Conservation (phyloP, 257 asterid genomes). For the Prunella vulgaris region DNA sequence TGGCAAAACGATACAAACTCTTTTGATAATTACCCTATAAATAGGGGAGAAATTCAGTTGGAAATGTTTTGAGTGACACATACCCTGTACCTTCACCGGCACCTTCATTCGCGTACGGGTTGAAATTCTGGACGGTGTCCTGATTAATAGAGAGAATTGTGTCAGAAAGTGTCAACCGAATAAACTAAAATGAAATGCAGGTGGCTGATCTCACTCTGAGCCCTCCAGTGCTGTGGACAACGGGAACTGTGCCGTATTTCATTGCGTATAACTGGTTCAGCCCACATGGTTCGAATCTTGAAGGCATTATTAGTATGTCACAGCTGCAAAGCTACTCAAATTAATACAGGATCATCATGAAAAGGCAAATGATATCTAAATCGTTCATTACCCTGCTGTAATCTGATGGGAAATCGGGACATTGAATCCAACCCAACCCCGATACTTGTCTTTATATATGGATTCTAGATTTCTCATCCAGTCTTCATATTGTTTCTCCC, state of each 20-base stretch:
- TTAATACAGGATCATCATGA: background rate
- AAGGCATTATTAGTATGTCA: slow-evolving; percentile 89
- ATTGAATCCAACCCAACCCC: slow-evolving; percentile 98
- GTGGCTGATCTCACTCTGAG: slow-evolving; percentile 60
- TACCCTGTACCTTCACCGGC: slow-evolving; percentile 93
- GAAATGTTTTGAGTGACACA: slow-evolving; percentile 22
- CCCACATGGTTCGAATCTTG: slow-evolving; percentile 98
- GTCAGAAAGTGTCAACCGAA: background rate
- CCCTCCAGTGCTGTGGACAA: slow-evolving; percentile 92
- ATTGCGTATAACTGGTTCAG: slow-evolving; percentile 91
- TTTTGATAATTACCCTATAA: background rate
- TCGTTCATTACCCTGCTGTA: slow-evolving; percentile 67
- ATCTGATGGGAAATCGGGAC: slow-evolving; percentile 92
- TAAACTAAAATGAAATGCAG: background rate
- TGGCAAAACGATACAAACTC: too few relatives aligned
- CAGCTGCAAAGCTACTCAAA: slow-evolving; percentile 51
- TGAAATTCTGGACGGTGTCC: slow-evolving; percentile 81
- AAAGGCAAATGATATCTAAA: background rate
- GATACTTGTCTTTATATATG: slow-evolving; percentile 53
- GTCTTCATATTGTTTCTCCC: slow-evolving; percentile 92
- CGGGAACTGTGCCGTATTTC: slow-evolving; percentile 91
- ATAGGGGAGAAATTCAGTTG: background rate
- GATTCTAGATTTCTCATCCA: slow-evolving; percentile 90
- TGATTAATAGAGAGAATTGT: slow-evolving; percentile 18
- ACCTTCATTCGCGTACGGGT: slow-evolving; percentile 72